A percentile compares a stretch with the other conserved stretches of the same genome.
Evolutionary conservation across 306 rosid species (phyloP).

Genomic region (Quercus variabilis): DNA sequence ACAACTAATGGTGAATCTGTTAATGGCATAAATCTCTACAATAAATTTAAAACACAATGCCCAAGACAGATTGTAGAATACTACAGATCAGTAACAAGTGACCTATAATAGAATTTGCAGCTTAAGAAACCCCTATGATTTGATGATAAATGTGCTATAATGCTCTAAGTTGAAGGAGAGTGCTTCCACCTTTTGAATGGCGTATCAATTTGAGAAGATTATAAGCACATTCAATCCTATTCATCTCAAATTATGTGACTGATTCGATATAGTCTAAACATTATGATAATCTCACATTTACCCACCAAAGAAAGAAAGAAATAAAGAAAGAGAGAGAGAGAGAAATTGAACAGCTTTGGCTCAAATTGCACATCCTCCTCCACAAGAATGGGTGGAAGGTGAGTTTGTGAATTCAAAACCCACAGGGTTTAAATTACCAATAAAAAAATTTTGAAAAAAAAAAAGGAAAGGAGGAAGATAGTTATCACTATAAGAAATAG

Average conservation of each 20-base stretch:
- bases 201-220: background rate
- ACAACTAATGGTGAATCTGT: too few species aligned
- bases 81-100: too few species aligned
- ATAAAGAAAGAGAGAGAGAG: too few species aligned
- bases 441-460: too few species aligned
- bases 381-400: too few species aligned
- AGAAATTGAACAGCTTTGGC: too few species aligned
- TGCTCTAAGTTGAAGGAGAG: background rate
- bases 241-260: background rate
- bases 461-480: background rate
- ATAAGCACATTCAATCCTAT: background rate
- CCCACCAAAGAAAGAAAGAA: background rate
- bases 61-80: background rate
- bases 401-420: too few species aligned
- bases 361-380: too few species aligned
- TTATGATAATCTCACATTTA: background rate
- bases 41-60: background rate
- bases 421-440: too few species aligned
- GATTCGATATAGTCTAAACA: slow-evolving; percentile 1
- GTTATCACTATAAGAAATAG: background rate
- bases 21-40: background rate
- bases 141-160: background rate
- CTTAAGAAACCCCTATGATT: background rate
- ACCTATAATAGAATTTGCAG: background rate
- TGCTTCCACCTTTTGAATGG: background rate